Base-by-base conservation (phyloP, 106 monocot genomes). In the Amphibolis antarctica region DNA sequence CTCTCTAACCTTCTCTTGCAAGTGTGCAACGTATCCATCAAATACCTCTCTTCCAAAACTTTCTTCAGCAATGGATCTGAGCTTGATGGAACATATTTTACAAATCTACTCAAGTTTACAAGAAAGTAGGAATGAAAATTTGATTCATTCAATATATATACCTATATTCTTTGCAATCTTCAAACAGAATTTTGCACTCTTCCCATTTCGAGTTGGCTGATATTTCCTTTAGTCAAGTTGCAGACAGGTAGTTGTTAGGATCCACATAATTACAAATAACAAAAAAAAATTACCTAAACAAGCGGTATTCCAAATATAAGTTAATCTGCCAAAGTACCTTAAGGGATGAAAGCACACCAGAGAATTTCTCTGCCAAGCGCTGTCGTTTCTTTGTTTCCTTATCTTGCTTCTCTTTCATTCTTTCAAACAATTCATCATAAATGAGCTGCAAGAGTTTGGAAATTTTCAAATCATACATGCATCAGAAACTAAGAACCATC, bases 1-100 rank as follows among this genome's bases (percentile, higher is more conserved):
- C 73, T 96, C 96, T 79, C 82, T 90, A 24, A 64, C 62, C 72
- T 82, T 96, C 53, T 96, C 96, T 80, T 82, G 85, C 74, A 96
- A 72, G 74, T 82, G 79, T 14, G 63, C 59, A 50, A 90, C 62
- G 65, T 88, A 87, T 17, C 80, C 84, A 46, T 90, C 84, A 78
- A 96, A 96, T 70, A 86, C 63, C 74, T 96, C 86, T 66, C 55
- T 84, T 12, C 55, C 78, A 71, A 75, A 77, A 42, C 53, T 70
- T 48, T 96, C 96, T 28, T 84, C 86, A 64, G 74, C 84, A 71
- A 96, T 68, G 21, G 86, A 75, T 84, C 96, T 96, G 44, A 47
- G 44, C 14, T 1, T 19, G 3, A 60, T 55, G 36, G 9, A 44
- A 52, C 50, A 62, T 12, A 48, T 49, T 24, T 66, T 4, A 51